Conservation (phyloP, 2,329 filamentous ascomycete genomes). For the Curvularia sp. region DNA sequence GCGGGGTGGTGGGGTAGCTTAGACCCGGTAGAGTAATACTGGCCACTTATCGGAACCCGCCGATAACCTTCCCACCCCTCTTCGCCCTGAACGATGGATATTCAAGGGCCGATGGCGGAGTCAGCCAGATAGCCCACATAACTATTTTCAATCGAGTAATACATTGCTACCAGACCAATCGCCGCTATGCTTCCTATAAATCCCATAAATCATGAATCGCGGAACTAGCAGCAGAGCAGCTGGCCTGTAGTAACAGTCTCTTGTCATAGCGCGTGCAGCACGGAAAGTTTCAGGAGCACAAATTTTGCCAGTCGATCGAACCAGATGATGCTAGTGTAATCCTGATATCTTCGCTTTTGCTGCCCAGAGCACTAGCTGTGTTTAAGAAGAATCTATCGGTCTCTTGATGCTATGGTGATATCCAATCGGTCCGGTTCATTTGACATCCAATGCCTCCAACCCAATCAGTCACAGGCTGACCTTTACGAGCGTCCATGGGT, state of each 20-base stretch:
- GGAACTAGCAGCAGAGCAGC: not conserved
- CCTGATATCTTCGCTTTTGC: not conserved
- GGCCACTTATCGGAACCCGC: slow-evolving; percentile 24
- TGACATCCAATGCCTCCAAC: not conserved
- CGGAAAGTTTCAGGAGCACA: not conserved
- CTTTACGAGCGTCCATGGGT: not conserved
- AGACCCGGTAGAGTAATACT: slow-evolving; percentile 18
- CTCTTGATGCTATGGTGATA: slow-evolving; percentile 8
- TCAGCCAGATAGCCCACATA: slow-evolving; percentile 12
- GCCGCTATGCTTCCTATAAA: not conserved
- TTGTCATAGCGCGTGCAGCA: not conserved
- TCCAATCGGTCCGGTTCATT: slow-evolving; percentile 5
- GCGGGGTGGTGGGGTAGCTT: slow-evolving; percentile 30
- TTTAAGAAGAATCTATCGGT: slow-evolving; percentile 12
- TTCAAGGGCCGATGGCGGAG: slow-evolving; percentile 24
- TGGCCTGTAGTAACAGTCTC: not conserved
- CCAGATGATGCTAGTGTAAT: not conserved
- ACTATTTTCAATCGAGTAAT: slow-evolving; percentile 7
- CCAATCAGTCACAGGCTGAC: not conserved
- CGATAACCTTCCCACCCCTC: slow-evolving; percentile 10
- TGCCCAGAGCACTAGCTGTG: slow-evolving; percentile 2
- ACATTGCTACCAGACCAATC: slow-evolving; percentile 2
- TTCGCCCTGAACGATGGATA: slow-evolving; percentile 11
- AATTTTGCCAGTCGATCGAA: not conserved
- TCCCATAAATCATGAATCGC: not conserved